Evolutionary conservation across 2,329 filamentous ascomycete species (phyloP).

Genomic region (Davidsoniella eucalypti): DNA sequence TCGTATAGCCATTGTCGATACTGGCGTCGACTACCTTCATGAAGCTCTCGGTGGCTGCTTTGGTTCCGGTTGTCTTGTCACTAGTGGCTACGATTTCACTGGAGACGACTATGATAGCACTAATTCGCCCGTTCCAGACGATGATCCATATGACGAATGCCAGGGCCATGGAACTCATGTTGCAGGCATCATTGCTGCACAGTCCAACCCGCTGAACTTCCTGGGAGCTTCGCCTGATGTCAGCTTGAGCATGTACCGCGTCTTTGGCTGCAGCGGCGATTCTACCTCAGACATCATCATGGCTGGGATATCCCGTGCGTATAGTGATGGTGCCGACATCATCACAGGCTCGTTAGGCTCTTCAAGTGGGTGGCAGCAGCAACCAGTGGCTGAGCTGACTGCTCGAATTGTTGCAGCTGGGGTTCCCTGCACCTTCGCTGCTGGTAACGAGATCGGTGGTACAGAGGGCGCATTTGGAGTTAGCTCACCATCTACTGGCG

Average conservation of each 20-base stretch:
- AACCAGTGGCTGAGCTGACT: conserved; percentile 32
- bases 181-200: conserved; percentile 44
- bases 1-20: conserved; percentile 37
- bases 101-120: conserved; percentile 33
- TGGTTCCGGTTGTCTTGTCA: not conserved
- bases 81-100: conserved; percentile 31
- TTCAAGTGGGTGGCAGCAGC: conserved; percentile 33
- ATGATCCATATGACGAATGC: conserved; percentile 35
- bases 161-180: conserved; percentile 45
- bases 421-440: conserved; percentile 35
- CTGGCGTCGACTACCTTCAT: conserved; percentile 45
- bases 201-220: conserved; percentile 25
- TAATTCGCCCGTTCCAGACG: conserved; percentile 23
- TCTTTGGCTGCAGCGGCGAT: conserved; percentile 37
- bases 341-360: conserved; percentile 38
- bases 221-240: conserved; percentile 38
- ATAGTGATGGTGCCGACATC: conserved; percentile 38
- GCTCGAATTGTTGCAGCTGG: conserved; percentile 36
- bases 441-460: conserved; percentile 34
- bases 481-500: conserved; percentile 23
- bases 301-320: conserved; percentile 41
- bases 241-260: conserved; percentile 37
- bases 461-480: conserved; percentile 26
- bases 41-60: conserved; percentile 48
- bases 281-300: conserved; percentile 40